Conservation (phyloP, 768 basidiomycete genomes). For the Amyloporia xantha region DNA sequence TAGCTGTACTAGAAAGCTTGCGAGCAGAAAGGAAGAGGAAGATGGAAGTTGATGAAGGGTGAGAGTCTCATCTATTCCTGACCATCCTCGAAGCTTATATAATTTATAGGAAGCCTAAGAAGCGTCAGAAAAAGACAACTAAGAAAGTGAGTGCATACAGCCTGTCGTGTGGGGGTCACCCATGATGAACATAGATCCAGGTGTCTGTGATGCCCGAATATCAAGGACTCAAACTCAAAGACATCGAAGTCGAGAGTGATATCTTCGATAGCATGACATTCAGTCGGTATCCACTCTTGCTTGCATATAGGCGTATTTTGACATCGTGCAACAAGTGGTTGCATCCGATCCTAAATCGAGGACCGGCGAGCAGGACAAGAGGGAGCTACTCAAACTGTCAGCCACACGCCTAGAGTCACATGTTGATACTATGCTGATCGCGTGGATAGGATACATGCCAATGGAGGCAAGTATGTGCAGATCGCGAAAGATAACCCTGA, state of each 20-base stretch:
- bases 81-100: no score
- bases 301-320: background rate
- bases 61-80: no score
- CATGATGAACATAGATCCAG: no score
- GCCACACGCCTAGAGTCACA: conserved; percentile 12
- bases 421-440: background rate
- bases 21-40: conserved; percentile 68
- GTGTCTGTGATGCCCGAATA: conserved; percentile 70
- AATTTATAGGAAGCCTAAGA: conserved; percentile 35
- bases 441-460: conserved; percentile 50
- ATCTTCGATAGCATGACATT: conserved; percentile 76
- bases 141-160: conserved; percentile 50
- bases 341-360: conserved; percentile 68
- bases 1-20: conserved; percentile 55
- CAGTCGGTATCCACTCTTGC: conserved; percentile 41
- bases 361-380: conserved; percentile 62
- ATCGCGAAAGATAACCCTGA: conserved; percentile 49
- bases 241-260: conserved; percentile 51
- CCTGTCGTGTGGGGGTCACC: background rate
- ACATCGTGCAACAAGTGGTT: conserved; percentile 44
- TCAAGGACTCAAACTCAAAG: conserved; percentile 54
- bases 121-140: conserved; percentile 48
- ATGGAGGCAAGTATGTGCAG: conserved; percentile 64
- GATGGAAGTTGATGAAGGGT: conserved; percentile 57
- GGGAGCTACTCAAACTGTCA: conserved; percentile 61